Evolutionary conservation across 23 red algal species (phyloP).

Genomic region (Agarophyton chilense): DNA sequence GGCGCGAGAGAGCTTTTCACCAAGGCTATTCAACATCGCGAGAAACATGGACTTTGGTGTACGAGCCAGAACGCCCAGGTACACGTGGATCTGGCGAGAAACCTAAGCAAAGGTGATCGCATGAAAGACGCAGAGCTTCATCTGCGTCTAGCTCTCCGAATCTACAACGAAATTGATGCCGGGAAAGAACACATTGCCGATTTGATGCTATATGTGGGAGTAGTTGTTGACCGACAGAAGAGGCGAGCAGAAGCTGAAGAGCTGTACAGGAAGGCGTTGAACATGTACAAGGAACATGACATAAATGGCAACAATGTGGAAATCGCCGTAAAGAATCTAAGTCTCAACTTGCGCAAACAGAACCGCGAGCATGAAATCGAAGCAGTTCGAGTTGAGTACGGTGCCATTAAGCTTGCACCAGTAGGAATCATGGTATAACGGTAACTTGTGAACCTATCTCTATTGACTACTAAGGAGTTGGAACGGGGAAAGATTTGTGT

Average conservation of each 20-base stretch:
- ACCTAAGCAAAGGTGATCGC: constrained; percentile 46
- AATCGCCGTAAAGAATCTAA: constrained; percentile 74
- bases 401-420: not conserved
- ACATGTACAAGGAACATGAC: constrained; percentile 45
- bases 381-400: constrained; percentile 23
- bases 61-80: constrained; percentile 54
- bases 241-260: constrained; percentile 61
- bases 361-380: constrained; percentile 47
- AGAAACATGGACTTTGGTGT: constrained; percentile 66
- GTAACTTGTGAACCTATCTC: not conserved
- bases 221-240: constrained; percentile 73
- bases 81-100: constrained; percentile 62
- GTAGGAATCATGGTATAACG: not conserved
- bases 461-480: not conserved
- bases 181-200: constrained; percentile 62
- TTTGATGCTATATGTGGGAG: constrained; percentile 66
- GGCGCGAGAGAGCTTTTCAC: constrained; percentile 48
- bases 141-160: constrained; percentile 47
- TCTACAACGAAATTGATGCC: constrained; percentile 51
- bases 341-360: constrained; percentile 71
- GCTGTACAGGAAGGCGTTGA: constrained; percentile 67
- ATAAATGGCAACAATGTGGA: constrained; percentile 64
- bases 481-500: not conserved
- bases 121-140: constrained; percentile 65
- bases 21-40: constrained; percentile 65